phyloP scores from a whole-genome alignment of 176 grass and related monocot species.

The Musa acuminata region DNA sequence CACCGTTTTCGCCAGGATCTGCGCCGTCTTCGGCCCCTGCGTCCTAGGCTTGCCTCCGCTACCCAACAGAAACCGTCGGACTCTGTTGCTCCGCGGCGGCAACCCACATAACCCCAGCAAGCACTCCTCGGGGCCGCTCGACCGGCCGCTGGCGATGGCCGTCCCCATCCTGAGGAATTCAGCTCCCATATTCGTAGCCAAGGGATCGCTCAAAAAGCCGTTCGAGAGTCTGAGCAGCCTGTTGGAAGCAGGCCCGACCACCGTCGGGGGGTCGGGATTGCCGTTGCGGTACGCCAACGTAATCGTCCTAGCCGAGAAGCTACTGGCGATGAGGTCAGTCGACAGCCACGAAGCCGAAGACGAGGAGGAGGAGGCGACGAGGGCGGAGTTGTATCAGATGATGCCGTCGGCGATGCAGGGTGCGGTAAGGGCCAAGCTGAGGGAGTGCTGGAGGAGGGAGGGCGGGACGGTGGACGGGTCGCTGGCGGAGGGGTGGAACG shows the following conservation, averaged over 20 bases:
- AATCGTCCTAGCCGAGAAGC: constrained; percentile 34
- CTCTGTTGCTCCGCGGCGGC: not conserved
- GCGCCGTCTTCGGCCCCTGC: constrained; percentile 29
- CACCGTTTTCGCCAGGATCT: constrained; percentile 51
- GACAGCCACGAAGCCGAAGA: not conserved
- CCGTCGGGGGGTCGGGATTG: constrained; percentile 55
- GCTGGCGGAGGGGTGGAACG: constrained; percentile 33
- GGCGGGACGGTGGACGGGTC: constrained; percentile 25
- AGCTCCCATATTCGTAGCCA: constrained; percentile 45
- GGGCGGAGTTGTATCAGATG: constrained; percentile 69
- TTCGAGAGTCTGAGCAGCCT: constrained; percentile 18
- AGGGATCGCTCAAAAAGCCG: constrained; percentile 7
- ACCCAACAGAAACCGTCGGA: not conserved
- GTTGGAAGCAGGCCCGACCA: constrained; percentile 25
- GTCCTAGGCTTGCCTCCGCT: constrained; percentile 47
- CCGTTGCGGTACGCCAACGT: constrained; percentile 58
- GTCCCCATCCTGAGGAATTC: constrained; percentile 39
- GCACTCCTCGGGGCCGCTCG: constrained; percentile 38
- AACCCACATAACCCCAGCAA: not conserved
- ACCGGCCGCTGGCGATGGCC: constrained; percentile 10
- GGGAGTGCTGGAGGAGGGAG: constrained; percentile 37
- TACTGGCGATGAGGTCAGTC: constrained; percentile 29
- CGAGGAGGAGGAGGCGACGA: constrained; percentile 35
- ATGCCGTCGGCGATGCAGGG: constrained; percentile 50
- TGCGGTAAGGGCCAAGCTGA: constrained; percentile 46